These are phyloP conservation scores for Rhodotorula sp. DNA, from an alignment of 1,284 basidiomycete genomes.

Conservation along the genomic window DNA sequence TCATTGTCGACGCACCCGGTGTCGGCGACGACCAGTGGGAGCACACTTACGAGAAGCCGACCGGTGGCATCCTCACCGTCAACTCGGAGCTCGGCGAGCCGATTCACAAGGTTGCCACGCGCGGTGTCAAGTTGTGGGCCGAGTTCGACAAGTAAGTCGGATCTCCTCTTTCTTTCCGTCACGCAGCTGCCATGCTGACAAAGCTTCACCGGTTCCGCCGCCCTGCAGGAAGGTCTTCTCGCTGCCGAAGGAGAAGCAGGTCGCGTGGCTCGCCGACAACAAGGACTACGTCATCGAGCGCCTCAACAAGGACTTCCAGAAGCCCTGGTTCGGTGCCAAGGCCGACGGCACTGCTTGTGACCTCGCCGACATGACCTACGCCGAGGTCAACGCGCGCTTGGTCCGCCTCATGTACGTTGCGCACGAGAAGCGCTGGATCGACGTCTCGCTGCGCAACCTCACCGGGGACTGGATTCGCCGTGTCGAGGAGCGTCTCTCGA, in stretches of 20 bases:
- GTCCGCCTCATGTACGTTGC: conserved; percentile 88
- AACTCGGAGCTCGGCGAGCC: conserved; percentile 97
- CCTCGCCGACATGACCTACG: conserved; percentile 96
- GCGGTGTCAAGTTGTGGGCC: conserved; percentile 95
- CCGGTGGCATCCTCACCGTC: conserved; percentile 94
- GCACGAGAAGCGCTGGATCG: conserved; percentile 92
- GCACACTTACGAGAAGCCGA: conserved; percentile 89
- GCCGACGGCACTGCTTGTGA: conserved; percentile 81
- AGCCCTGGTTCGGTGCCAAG: conserved; percentile 82
- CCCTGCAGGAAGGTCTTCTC: conserved; percentile 73
- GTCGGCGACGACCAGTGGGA: conserved; percentile 91
- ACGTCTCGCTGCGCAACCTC: conserved; percentile 87
- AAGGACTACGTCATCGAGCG: conserved; percentile 86
- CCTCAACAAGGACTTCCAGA: conserved; percentile 92
- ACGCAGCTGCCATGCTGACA: too few species aligned
- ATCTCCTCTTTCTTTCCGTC: neutral
- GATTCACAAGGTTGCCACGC: conserved; percentile 97
- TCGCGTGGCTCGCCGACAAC: conserved; percentile 80
- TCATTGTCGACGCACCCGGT: conserved; percentile 92
- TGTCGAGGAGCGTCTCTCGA: conserved; percentile 95
- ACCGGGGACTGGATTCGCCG: conserved; percentile 96
- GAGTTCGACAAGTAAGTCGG: conserved; percentile 76
- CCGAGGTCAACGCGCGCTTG: conserved; percentile 90
- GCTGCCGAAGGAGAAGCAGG: conserved; percentile 90
- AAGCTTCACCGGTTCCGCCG: neutral